Conservation (phyloP, 768 basidiomycete genomes). For the Suillus clintonianus region DNA sequence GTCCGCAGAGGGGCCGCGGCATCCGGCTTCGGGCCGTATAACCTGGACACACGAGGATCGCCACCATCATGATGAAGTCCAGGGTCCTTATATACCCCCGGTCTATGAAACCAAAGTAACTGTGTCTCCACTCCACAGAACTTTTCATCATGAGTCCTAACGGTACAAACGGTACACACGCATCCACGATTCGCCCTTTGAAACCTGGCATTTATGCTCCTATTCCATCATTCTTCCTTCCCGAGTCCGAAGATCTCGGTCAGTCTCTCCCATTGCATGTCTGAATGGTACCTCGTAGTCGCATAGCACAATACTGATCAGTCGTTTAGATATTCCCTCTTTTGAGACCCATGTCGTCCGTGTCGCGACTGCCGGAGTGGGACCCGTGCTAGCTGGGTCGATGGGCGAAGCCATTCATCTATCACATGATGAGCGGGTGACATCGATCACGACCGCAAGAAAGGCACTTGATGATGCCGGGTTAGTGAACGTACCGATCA, state of each 20-base stretch:
- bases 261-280: constrained; percentile 30
- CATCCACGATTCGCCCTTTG: constrained; percentile 51
- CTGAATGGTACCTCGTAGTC: constrained; percentile 14
- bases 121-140: background rate
- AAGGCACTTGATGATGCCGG: constrained; percentile 70
- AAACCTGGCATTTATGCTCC: constrained; percentile 82
- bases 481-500: constrained; percentile 59
- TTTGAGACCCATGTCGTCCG: constrained; percentile 69
- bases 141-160: constrained; percentile 40
- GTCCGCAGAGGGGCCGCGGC: background rate
- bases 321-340: constrained; percentile 53
- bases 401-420: constrained; percentile 87
- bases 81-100: constrained; percentile 15
- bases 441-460: constrained; percentile 66
- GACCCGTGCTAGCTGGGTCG: constrained; percentile 73
- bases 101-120: background rate
- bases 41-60: background rate
- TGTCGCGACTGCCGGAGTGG: constrained; percentile 67
- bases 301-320: constrained; percentile 11
- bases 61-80: background rate
- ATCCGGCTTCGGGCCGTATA: constrained; percentile 3
- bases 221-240: constrained; percentile 82
- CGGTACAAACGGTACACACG: constrained; percentile 16
- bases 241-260: constrained; percentile 82
- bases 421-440: constrained; percentile 64